These are phyloP conservation scores for Euphorbia peplus DNA, from an alignment of 345 rosid genomes.

Conservation along the genomic window DNA sequence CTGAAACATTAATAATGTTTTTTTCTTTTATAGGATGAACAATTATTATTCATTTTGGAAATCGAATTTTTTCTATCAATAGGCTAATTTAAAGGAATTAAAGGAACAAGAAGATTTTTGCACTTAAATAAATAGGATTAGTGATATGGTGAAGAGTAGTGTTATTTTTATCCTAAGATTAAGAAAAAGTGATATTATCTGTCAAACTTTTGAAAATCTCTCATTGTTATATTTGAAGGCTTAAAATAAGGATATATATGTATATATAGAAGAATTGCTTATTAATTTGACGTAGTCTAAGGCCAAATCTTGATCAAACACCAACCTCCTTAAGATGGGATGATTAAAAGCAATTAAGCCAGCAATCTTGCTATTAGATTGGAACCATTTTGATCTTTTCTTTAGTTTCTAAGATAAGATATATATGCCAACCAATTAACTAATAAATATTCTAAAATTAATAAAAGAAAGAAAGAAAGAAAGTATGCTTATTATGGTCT, in stretches of 20 bases:
- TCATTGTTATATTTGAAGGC: slow-evolving; percentile 1
- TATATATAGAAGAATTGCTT: not conserved
- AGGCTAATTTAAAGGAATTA: no score
- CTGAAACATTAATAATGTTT: no score
- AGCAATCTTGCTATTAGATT: slow-evolving; percentile 39
- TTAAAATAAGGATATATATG: slow-evolving; percentile 16
- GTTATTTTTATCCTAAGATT: no score
- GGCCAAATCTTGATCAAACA: slow-evolving; percentile 18
- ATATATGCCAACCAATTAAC: not conserved
- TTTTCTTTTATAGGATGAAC: no score
- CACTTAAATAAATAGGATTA: no score
- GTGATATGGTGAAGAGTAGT: no score
- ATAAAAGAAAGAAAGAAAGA: not conserved
- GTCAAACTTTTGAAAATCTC: not conserved
- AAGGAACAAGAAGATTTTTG: no score
- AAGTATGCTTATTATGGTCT: not conserved
- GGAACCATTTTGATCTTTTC: slow-evolving; percentile 27
- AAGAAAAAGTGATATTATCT: no score
- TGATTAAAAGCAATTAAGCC: slow-evolving; percentile 9
- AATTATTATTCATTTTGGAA: no score
- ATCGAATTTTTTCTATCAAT: no score
- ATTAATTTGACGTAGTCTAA: slow-evolving; percentile 30
- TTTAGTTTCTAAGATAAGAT: slow-evolving; percentile 39
- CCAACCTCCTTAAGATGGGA: slow-evolving; percentile 10
- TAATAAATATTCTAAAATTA: not conserved